phyloP scores from a whole-genome alignment of 1,139 yeast species.

The Pichia sp. region DNA sequence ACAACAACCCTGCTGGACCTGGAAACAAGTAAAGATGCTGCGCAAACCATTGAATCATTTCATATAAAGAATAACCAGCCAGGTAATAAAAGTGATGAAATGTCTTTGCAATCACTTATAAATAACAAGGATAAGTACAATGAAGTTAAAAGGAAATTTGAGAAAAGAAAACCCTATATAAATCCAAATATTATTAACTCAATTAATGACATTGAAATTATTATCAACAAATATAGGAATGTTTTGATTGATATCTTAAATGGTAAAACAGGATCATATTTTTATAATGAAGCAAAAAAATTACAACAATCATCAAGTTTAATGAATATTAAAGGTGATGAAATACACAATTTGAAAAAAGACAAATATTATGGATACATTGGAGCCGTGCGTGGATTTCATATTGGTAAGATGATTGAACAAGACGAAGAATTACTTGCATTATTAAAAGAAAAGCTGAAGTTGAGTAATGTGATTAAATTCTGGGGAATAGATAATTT shows the following conservation, averaged over 20 bases:
- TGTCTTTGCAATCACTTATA: not conserved
- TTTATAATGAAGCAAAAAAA: constrained; percentile 42
- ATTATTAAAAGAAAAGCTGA: constrained; percentile 31
- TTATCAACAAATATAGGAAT: constrained; percentile 31
- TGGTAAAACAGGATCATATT: constrained; percentile 41
- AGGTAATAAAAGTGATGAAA: not conserved
- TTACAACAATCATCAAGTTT: constrained; percentile 35
- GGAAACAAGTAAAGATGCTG: not conserved
- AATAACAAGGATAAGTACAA: constrained; percentile 12
- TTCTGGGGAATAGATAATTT: constrained; percentile 61
- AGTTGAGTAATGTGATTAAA: constrained; percentile 38
- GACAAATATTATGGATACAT: constrained; percentile 50
- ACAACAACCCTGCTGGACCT: not conserved
- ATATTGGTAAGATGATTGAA: constrained; percentile 34
- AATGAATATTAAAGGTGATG: constrained; percentile 42
- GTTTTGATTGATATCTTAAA: constrained; percentile 39
- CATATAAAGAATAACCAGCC: not conserved
- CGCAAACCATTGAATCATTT: not conserved
- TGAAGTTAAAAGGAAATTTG: constrained; percentile 20
- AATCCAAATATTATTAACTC: constrained; percentile 13
- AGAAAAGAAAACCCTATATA: constrained; percentile 15
- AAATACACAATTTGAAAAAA: constrained; percentile 44
- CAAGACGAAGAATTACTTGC: constrained; percentile 29
- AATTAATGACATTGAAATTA: constrained; percentile 24
- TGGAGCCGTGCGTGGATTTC: constrained; percentile 52